These are phyloP conservation scores for Fusarium palustre DNA, from an alignment of 2,329 filamentous ascomycete species.

Conservation along the genomic window DNA sequence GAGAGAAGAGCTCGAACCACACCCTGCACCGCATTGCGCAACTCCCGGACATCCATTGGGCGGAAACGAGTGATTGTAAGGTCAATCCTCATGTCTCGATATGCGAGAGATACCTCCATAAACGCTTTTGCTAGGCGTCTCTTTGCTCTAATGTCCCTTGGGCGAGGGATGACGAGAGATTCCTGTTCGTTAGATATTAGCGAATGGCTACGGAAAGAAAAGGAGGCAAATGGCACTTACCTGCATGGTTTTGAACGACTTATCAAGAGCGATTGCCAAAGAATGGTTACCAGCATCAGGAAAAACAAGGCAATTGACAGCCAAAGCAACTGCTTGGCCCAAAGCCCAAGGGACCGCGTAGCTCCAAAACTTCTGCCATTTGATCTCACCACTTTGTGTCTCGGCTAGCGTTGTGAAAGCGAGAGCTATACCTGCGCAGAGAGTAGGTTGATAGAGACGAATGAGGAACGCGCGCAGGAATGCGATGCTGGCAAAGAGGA, in stretches of 20 bases:
- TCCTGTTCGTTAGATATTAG: constrained; percentile 41
- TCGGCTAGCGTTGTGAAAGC: constrained; percentile 66
- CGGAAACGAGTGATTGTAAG: constrained; percentile 66
- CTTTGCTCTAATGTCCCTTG: constrained; percentile 50
- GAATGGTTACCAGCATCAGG: constrained; percentile 68
- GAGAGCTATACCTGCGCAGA: constrained; percentile 67
- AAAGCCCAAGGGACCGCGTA: constrained; percentile 68
- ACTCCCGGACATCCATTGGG: constrained; percentile 60
- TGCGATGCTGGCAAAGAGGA: constrained; percentile 64
- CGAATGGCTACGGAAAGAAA: neutral
- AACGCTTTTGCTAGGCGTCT: constrained; percentile 63
- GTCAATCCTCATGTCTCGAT: constrained; percentile 67
- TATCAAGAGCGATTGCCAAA: constrained; percentile 61
- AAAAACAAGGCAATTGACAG: constrained; percentile 61
- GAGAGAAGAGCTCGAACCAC: constrained; percentile 66
- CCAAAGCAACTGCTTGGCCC: constrained; percentile 65
- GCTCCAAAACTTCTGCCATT: constrained; percentile 63
- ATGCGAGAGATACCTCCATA: constrained; percentile 66
- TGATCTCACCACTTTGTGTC: constrained; percentile 55
- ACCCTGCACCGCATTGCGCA: constrained; percentile 67
- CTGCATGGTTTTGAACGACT: constrained; percentile 61
- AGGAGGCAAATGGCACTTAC: constrained; percentile 45
- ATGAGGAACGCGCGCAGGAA: constrained; percentile 67
- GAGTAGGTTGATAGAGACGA: constrained; percentile 65
- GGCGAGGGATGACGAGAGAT: constrained; percentile 49